Evolutionary conservation across 306 rosid species (phyloP), one percentile per base, ranked within the genome.

Genomic region (Myrica gale): DNA sequence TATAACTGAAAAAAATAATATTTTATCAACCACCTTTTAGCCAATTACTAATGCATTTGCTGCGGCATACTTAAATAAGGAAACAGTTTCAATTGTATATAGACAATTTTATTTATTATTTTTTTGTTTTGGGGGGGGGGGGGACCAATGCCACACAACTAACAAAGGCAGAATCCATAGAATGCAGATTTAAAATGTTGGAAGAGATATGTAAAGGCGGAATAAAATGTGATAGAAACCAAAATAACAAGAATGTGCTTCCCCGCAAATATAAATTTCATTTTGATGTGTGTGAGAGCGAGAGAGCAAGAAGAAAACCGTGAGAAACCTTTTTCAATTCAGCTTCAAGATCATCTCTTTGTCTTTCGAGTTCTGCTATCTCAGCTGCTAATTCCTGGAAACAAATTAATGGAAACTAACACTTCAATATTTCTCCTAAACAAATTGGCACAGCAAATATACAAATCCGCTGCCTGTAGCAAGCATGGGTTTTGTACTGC

Each of bases 271-370:
- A 3, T 41, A 16, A 7, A 39, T 39, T 5, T 23, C 26, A 6
- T 21, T 57, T 51, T 52, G 7, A 52, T 26, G 1, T 23, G 5
- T 9, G 7, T 11, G 19, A 52, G 20, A 52, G 56, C 16, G 9
- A 57, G 3, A 39, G n/a, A 17, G 50, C 46, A n/a, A 54, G 3
- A 37, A 51, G 13, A 47, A 26, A 61, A 20, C 15, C 72, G 71
- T 32, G 12, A 5, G 60, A 76, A 71, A 95, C 99, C 98, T 89
- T 95, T 77, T 88, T 88, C 77, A 95, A 68, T 87, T 95, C 89
- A 76, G 92, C 97, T 87, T 92, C 96, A 60, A 95, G 94, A 53
- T 86, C 92, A 17, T 92, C 99, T 79, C 94, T 92, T 82, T 90
- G 88, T 63, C 41, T 85, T 88, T 95, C 93, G 74, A 95, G 87